Percentiles rank a stretch among this genome's conserved stretches.
phyloP scores from a whole-genome alignment of 129 eudicot species.

The Gnaphalium uliginosum region DNA sequence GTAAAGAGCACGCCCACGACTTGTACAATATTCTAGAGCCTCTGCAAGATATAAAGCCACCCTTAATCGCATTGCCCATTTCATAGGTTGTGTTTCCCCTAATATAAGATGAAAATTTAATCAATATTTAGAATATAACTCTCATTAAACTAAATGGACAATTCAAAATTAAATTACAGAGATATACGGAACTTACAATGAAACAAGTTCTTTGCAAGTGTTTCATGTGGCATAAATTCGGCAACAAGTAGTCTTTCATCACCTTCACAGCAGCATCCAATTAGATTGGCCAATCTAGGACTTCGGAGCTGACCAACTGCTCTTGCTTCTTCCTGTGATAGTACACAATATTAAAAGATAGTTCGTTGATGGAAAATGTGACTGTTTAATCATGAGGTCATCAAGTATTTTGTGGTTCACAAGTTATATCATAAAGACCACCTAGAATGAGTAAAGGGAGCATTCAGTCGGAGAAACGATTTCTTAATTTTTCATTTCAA shows the following conservation, averaged over 20 bases:
- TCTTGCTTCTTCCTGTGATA: constrained; percentile 80
- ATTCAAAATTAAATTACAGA: neutral
- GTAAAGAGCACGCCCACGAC: constrained; percentile 77
- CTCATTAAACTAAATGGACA: neutral
- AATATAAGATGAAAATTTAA: constrained; percentile 33
- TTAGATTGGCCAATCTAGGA: constrained; percentile 72
- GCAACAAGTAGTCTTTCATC: constrained; percentile 83
- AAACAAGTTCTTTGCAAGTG: constrained; percentile 84
- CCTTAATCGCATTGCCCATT: constrained; percentile 97
- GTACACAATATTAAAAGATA: constrained; percentile 15
- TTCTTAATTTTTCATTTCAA: too few relatives aligned
- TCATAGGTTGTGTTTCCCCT: constrained; percentile 99
- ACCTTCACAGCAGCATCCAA: constrained; percentile 92
- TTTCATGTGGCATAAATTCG: constrained; percentile 89
- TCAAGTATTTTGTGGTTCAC: neutral
- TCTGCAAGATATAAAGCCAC: constrained; percentile 86
- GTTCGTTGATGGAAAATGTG: constrained; percentile 3
- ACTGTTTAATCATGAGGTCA: constrained; percentile 1
- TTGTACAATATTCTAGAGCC: constrained; percentile 91
- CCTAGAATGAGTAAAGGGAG: too few relatives aligned
- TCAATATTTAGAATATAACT: neutral
- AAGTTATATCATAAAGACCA: neutral
- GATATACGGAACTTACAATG: constrained; percentile 60
- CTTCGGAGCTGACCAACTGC: constrained; percentile 88
- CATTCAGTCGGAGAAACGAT: neutral